A percentile compares a stretch with the other conserved stretches of the same genome.
Conservation (phyloP, 805 yeast genomes). For the Ogataea nakhonphanomensis region DNA sequence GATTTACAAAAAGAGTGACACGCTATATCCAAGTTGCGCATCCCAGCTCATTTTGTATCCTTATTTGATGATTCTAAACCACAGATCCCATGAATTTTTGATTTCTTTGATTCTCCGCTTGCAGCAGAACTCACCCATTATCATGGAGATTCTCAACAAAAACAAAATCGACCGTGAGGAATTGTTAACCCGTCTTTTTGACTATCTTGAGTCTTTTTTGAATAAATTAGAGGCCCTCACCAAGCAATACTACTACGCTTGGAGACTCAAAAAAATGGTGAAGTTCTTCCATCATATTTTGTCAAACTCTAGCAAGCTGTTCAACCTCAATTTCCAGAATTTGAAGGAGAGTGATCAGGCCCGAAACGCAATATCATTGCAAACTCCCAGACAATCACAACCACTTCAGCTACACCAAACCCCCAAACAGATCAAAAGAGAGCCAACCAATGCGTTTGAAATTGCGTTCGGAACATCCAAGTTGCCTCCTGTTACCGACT, state of each 20-base stretch:
- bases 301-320: constrained; percentile 33
- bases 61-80: constrained; percentile 48
- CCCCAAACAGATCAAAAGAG: constrained; percentile 19
- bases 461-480: constrained; percentile 37
- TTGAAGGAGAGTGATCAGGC: constrained; percentile 21
- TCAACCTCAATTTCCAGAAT: constrained; percentile 30
- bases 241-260: constrained; percentile 42
- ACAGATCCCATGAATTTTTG: constrained; percentile 54
- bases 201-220: constrained; percentile 33
- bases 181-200: constrained; percentile 31
- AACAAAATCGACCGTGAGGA: constrained; percentile 36
- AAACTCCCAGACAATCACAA: constrained; percentile 13
- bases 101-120: constrained; percentile 52
- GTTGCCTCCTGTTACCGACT: constrained; percentile 36
- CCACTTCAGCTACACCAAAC: constrained; percentile 15
- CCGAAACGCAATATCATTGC: constrained; percentile 7
- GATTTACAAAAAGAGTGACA: constrained; percentile 28
- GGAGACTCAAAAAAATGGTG: constrained; percentile 42
- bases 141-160: constrained; percentile 31
- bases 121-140: constrained; percentile 35
- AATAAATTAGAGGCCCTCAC: constrained; percentile 36
- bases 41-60: constrained; percentile 49
- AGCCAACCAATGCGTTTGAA: constrained; percentile 31
- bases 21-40: constrained; percentile 34
- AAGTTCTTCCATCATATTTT: constrained; percentile 36